Evolutionary conservation across 2,329 filamentous ascomycete genomes (phyloP).

Genomic region (Cladosporium colombiae): DNA sequence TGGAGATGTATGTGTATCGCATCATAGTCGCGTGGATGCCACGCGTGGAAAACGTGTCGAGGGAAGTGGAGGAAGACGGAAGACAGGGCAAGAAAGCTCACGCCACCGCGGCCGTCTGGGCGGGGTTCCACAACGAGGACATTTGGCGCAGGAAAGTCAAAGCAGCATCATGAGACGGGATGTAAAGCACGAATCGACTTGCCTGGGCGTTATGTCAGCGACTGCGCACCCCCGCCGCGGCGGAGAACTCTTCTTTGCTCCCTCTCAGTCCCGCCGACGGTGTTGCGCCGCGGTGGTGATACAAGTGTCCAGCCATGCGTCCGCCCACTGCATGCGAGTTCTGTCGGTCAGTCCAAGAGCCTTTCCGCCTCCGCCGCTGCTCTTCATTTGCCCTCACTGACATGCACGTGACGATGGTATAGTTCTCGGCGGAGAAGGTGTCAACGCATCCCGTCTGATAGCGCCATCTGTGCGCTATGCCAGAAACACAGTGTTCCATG

Average conservation of each 20-base stretch:
- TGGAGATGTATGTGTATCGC: background rate
- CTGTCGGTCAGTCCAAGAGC: slow-evolving; percentile 5
- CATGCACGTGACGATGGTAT: background rate
- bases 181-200: background rate
- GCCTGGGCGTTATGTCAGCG: background rate
- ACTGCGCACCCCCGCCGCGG: background rate
- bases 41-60: background rate
- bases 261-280: background rate
- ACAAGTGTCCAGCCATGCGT: slow-evolving; percentile 9
- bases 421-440: slow-evolving; percentile 18
- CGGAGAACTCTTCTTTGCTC: slow-evolving; percentile 5
- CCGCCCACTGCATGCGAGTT: slow-evolving; percentile 19
- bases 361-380: background rate
- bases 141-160: background rate
- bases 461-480: slow-evolving; percentile 15
- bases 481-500: slow-evolving; percentile 17
- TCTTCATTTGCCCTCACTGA: background rate
- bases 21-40: background rate
- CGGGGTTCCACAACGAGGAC: background rate
- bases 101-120: background rate
- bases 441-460: slow-evolving; percentile 13
- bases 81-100: background rate
- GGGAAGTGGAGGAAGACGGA: background rate
- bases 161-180: background rate
- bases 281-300: background rate